Evolutionary conservation across 495 filamentous ascomycete genomes (phyloP), one percentile per base, ranked within the genome.

Genomic region (Aspergillus leporis): DNA sequence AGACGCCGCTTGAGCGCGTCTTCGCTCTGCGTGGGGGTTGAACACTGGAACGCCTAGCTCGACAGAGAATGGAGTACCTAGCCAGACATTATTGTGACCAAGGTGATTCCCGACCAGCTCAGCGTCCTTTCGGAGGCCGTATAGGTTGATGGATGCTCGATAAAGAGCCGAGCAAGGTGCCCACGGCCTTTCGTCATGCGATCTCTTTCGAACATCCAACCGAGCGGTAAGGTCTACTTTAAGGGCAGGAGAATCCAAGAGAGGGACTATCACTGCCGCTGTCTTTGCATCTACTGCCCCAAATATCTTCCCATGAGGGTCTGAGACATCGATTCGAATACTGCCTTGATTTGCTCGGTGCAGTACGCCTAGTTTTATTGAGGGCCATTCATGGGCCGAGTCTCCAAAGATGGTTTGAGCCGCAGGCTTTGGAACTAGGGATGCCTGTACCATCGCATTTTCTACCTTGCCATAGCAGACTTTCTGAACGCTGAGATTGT

Each of bases 401-500:
- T 67, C 70, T 13, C 63, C 67, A 50, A 74, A 72, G 9, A 85
- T 78, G 14, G 78, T 71, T 50, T 83, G 78, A n/a, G 78, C 72
- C 16, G 78, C 75, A 3, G 86, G 85, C 59, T 84, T 87, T 0
- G 89, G 93, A 2, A 96, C 82, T 14, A 74, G 66, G 60, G 85
- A 78, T 19, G 89, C 87, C 40, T 87, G 87, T 56, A 96, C 75
- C 51, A 74, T 86, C 4, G 87, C 86, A 19, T 80, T 78, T 38
- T 91, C 84, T 19, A 97, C 66, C 69, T 86, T 87, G 8, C 94
- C 94, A 67, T 90, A 92, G 73, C 94, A 97, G 25, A 97, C 89
- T 64, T 91, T 86, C 64, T 87, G 81, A 19, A 58, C 54, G 54
- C 74, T 75, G 56, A 80, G 66, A 54, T 80, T 70, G 19, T 73